phyloP scores from a whole-genome alignment of 192 early-diverging fungal species.

The Coemansia sp. region DNA sequence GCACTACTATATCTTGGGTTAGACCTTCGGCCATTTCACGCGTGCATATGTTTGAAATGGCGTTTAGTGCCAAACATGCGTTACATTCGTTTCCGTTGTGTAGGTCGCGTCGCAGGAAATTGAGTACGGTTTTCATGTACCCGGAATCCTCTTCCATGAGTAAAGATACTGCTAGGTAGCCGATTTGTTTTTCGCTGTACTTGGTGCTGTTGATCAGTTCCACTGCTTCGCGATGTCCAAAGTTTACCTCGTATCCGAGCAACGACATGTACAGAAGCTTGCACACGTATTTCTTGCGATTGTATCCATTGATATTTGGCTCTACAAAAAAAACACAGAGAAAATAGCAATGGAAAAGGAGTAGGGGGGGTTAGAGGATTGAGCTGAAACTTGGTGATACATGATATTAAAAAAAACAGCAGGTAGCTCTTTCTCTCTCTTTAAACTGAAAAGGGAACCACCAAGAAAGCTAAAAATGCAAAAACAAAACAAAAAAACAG shows the following conservation, averaged over 20 bases:
- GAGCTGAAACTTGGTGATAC: too few species aligned
- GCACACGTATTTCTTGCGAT: conserved; percentile 99
- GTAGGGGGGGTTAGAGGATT: too few species aligned
- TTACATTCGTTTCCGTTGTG: conserved; percentile 82
- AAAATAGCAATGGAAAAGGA: background rate
- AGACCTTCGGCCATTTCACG: conserved; percentile 89
- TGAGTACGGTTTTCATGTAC: conserved; percentile 78
- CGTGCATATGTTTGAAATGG: conserved; percentile 95
- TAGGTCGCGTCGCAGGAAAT: conserved; percentile 88
- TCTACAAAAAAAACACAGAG: conserved; percentile 60
- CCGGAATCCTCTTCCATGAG: conserved; percentile 89
- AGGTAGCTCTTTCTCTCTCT: too few species aligned
- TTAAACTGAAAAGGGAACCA: too few species aligned
- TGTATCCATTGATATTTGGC: conserved; percentile 89
- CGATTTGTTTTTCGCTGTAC: conserved; percentile 99
- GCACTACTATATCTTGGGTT: conserved; percentile 77
- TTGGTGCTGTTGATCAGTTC: conserved; percentile 85
- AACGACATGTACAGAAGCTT: conserved; percentile 99
- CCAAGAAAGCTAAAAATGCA: too few species aligned
- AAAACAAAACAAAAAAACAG: background rate
- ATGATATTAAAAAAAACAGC: too few species aligned
- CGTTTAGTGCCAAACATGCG: conserved; percentile 90
- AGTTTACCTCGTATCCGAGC: conserved; percentile 97
- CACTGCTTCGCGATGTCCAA: conserved; percentile 97
- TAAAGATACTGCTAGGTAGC: conserved; percentile 93